Percentiles rank a stretch among this genome's conserved stretches.
Evolutionary conservation across 2,329 filamentous ascomycete genomes (phyloP).

Genomic region (Trichoderma polysporum): DNA sequence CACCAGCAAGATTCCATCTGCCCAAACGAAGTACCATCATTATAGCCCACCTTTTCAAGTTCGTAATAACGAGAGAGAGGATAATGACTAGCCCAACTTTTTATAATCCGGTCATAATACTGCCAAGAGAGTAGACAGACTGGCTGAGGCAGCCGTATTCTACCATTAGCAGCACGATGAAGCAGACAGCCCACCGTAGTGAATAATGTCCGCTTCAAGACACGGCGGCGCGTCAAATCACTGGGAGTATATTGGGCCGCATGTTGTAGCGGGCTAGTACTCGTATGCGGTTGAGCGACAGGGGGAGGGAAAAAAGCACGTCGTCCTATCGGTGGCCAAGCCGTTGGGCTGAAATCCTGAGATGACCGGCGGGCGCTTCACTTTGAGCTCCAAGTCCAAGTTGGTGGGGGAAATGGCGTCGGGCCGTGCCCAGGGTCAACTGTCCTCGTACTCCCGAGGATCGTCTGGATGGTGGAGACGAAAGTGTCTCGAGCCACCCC

Average conservation of each 20-base stretch:
- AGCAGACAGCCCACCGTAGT: not conserved
- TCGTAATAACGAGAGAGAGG: not conserved
- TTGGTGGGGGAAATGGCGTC: conserved; percentile 4
- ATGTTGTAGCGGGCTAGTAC: not conserved
- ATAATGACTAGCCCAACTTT: not conserved
- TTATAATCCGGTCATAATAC: not conserved
- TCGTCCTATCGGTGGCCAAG: not conserved
- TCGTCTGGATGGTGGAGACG: not conserved
- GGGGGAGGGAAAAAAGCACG: not conserved
- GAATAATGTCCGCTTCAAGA: not conserved
- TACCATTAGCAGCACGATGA: not conserved
- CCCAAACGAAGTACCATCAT: not conserved
- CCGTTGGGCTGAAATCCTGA: conserved; percentile 16
- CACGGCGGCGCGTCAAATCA: not conserved
- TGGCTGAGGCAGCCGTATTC: not conserved
- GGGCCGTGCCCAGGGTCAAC: conserved; percentile 5
- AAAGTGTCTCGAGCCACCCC: not conserved
- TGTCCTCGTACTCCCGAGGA: not conserved
- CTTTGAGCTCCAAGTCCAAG: not conserved
- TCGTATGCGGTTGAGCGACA: not conserved
- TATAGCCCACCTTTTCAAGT: not conserved
- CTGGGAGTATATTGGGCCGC: not conserved
- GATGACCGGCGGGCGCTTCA: not conserved
- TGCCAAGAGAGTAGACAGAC: not conserved
- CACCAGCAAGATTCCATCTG: conserved; percentile 6